Conservation (phyloP, 345 rosid genomes). For the Citrus hindsii region DNA sequence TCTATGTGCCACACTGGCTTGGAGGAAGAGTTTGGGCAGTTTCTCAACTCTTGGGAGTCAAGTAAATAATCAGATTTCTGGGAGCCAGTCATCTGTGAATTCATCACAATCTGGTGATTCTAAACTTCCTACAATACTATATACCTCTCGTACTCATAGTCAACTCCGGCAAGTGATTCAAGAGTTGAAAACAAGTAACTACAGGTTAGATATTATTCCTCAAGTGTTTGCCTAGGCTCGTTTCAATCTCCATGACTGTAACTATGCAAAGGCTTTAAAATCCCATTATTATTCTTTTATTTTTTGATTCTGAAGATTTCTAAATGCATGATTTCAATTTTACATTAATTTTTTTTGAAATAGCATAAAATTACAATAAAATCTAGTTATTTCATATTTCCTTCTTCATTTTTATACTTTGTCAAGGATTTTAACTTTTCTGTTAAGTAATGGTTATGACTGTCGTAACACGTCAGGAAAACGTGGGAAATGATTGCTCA, state of each 20-base stretch:
- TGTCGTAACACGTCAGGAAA: not conserved
- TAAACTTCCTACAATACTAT: conserved; percentile 68
- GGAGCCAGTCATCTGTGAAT: conserved; percentile 24
- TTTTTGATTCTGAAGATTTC: not conserved
- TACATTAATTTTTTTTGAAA: not conserved
- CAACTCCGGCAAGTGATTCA: conserved; percentile 92
- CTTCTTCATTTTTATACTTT: not conserved
- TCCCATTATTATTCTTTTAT: not conserved
- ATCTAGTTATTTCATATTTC: not conserved
- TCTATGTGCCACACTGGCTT: conserved; percentile 95
- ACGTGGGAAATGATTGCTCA: not conserved
- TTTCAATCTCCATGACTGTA: not conserved
- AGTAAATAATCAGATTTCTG: conserved; percentile 24
- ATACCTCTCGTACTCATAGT: conserved; percentile 93
- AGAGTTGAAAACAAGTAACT: conserved; percentile 82
- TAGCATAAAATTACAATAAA: not conserved
- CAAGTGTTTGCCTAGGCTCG: not conserved
- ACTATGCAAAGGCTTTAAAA: not conserved
- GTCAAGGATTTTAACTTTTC: not conserved
- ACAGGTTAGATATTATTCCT: conserved; percentile 52
- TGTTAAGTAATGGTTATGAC: not conserved
- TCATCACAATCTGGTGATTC: conserved; percentile 25
- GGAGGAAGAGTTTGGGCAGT: conserved; percentile 87
- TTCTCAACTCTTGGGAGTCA: conserved; percentile 58
- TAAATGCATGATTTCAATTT: not conserved